Percentiles rank a stretch among this genome's conserved stretches.
Conservation (phyloP, 805 yeast genomes). For the Kuraishia floccosa region DNA sequence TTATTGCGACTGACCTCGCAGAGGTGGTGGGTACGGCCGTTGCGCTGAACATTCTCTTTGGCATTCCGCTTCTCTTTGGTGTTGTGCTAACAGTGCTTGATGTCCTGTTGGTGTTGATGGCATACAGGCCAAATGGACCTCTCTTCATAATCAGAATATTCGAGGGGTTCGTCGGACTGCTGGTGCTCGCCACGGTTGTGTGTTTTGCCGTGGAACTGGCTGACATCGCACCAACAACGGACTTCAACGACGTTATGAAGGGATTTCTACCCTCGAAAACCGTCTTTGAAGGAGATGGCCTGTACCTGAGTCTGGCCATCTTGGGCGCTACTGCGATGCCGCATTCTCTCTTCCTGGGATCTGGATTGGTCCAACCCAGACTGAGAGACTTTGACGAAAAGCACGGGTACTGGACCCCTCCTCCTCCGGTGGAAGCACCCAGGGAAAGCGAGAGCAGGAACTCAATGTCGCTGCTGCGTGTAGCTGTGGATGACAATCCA, state of each 20-base stretch:
- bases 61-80: constrained; percentile 73
- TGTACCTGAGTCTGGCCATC: constrained; percentile 74
- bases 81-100: constrained; percentile 79
- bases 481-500: constrained; percentile 16
- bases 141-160: constrained; percentile 67
- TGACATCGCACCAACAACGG: constrained; percentile 47
- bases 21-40: constrained; percentile 98
- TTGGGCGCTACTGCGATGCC: constrained; percentile 96
- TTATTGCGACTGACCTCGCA: constrained; percentile 92
- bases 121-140: constrained; percentile 79
- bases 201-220: constrained; percentile 76
- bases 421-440: constrained; percentile 10
- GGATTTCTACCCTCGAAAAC: constrained; percentile 55
- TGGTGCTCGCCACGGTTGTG: constrained; percentile 73
- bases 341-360: constrained; percentile 78
- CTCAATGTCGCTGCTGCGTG: too few relatives aligned
- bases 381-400: constrained; percentile 67
- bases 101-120: constrained; percentile 75
- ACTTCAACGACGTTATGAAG: constrained; percentile 45
- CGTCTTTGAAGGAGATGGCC: constrained; percentile 46
- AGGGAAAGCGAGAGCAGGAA: not conserved
- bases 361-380: constrained; percentile 82
- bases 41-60: constrained; percentile 73
- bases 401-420: constrained; percentile 43
- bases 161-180: constrained; percentile 67